phyloP scores from a whole-genome alignment of 2,329 filamentous ascomycete genomes.

The Talaromyces amestolkiae region DNA sequence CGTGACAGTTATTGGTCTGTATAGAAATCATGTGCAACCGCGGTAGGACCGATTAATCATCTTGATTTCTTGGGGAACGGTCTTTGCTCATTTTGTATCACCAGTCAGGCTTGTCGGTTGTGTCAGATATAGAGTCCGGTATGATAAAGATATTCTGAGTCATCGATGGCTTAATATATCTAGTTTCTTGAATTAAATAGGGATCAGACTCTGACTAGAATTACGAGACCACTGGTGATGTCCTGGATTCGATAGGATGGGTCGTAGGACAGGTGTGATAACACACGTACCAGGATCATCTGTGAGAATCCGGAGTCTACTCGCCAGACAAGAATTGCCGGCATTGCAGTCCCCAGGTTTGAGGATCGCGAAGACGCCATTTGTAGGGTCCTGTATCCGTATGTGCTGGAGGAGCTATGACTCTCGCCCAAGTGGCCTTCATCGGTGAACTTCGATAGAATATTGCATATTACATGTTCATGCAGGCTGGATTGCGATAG shows the following conservation, averaged over 20 bases:
- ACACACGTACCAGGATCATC: not conserved
- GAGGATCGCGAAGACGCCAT: not conserved
- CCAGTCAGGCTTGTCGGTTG: not conserved
- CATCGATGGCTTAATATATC: not conserved
- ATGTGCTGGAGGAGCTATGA: not conserved
- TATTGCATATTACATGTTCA: not conserved
- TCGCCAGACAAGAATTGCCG: not conserved
- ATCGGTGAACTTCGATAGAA: not conserved
- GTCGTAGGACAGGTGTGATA: not conserved
- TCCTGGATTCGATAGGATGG: not conserved
- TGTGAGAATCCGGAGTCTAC: not conserved
- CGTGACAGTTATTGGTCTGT: not conserved
- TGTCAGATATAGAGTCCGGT: not conserved
- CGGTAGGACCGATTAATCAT: constrained; percentile 9
- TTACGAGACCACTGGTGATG: not conserved
- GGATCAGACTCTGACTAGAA: not conserved
- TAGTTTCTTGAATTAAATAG: not conserved
- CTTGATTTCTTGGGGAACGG: not conserved
- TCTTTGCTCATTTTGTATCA: constrained; percentile 6
- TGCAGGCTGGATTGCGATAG: constrained; percentile 3
- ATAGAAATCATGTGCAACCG: constrained; percentile 5
- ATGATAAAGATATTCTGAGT: not conserved
- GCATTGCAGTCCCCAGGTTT: not conserved
- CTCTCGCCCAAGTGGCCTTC: not conserved
- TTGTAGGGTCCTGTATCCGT: not conserved